phyloP scores from a whole-genome alignment of 2,329 filamentous ascomycete genomes.

The Shiraia bambusicola region DNA sequence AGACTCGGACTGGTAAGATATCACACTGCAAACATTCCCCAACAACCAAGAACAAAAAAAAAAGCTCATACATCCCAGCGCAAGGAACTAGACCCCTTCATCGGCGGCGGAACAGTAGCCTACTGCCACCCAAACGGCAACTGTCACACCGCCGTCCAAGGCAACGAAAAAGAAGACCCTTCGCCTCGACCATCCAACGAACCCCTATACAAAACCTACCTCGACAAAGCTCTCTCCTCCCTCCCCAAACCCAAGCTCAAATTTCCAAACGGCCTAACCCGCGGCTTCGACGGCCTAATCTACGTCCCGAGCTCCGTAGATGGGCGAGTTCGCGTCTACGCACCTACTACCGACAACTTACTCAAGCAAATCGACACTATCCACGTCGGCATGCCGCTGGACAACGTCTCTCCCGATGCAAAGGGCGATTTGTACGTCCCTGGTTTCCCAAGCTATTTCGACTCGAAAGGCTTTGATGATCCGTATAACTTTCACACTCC shows the following conservation, averaged over 20 bases:
- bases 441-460: slow-evolving; percentile 18
- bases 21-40: background rate
- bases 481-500: slow-evolving; percentile 18
- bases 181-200: background rate
- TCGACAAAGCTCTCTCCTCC: slow-evolving; percentile 3
- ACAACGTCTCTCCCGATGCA: slow-evolving; percentile 30
- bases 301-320: slow-evolving; percentile 32
- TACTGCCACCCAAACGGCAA: slow-evolving; percentile 21
- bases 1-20: slow-evolving; percentile 26
- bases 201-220: slow-evolving; percentile 6
- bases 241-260: slow-evolving; percentile 26
- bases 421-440: slow-evolving; percentile 30
- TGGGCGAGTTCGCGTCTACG: slow-evolving; percentile 25
- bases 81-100: slow-evolving; percentile 22
- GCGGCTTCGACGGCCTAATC: slow-evolving; percentile 25
- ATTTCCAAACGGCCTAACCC: slow-evolving; percentile 32
- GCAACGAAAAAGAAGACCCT: slow-evolving; percentile 8
- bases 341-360: slow-evolving; percentile 17
- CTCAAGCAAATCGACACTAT: slow-evolving; percentile 26
- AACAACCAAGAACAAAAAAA: background rate
- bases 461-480: slow-evolving; percentile 14
- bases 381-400: slow-evolving; percentile 26
- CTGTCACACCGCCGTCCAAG: slow-evolving; percentile 20
- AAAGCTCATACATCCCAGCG: slow-evolving; percentile 12
- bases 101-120: slow-evolving; percentile 32